phyloP scores from a whole-genome alignment of 2,329 filamentous ascomycete genomes.

The Apiospora marii region DNA sequence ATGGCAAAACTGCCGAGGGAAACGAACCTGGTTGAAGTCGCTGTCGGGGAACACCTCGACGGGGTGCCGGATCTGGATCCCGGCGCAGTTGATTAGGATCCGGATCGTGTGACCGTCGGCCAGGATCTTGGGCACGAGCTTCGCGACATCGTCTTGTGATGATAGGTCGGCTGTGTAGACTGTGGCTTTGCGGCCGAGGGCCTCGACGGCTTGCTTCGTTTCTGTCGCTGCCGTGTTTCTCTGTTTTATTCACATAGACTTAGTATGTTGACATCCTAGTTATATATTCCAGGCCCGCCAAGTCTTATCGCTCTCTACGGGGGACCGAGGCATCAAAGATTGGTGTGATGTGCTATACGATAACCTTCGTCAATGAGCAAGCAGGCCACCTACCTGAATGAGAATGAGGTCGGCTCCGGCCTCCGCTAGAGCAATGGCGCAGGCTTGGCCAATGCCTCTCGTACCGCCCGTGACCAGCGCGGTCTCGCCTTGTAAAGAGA shows the following conservation, averaged over 20 bases:
- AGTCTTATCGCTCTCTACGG: too few species aligned
- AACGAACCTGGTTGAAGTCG: slow-evolving; percentile 23
- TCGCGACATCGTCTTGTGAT: slow-evolving; percentile 64
- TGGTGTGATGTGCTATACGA: background rate
- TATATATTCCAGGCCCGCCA: too few species aligned
- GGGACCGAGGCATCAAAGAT: background rate
- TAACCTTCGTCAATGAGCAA: too few species aligned
- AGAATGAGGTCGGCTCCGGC: slow-evolving; percentile 65
- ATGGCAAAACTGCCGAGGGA: background rate
- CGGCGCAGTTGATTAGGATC: slow-evolving; percentile 86
- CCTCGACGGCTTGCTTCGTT: slow-evolving; percentile 69
- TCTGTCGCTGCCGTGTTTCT: slow-evolving; percentile 50
- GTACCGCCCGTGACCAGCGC: slow-evolving; percentile 66
- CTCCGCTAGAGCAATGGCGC: slow-evolving; percentile 65
- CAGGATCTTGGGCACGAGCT: slow-evolving; percentile 67
- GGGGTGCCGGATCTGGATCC: slow-evolving; percentile 82
- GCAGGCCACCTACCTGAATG: slow-evolving; percentile 52
- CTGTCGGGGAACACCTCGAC: slow-evolving; percentile 45
- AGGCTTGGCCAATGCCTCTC: slow-evolving; percentile 64
- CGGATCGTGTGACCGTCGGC: slow-evolving; percentile 70
- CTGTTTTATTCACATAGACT: slow-evolving; percentile 36
- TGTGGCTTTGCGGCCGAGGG: slow-evolving; percentile 69
- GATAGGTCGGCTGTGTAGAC: slow-evolving; percentile 77
- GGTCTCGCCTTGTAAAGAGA: slow-evolving; percentile 64
- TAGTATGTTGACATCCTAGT: too few species aligned